Evolutionary conservation across 768 basidiomycete genomes (phyloP).

Genomic region (Tulasnella sp.): DNA sequence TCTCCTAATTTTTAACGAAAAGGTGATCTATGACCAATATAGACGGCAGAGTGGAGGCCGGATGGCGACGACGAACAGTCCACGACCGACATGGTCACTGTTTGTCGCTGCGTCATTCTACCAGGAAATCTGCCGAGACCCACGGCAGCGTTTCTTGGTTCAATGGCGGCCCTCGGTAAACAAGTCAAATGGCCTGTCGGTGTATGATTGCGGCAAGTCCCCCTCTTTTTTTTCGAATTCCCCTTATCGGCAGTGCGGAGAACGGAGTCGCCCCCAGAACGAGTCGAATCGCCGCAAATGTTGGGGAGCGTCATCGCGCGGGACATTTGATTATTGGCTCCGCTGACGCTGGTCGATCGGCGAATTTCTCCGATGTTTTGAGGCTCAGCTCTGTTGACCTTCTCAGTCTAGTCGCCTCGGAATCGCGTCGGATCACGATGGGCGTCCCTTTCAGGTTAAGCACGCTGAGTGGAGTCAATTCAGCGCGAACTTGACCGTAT

Average conservation of each 20-base stretch:
- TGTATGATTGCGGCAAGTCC: neutral
- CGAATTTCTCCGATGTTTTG: conserved; percentile 9
- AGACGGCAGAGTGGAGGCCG: neutral
- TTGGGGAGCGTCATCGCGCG: neutral
- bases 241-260: neutral
- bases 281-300: neutral
- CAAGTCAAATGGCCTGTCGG: neutral
- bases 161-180: neutral
- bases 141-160: neutral
- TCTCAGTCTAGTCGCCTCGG: neutral
- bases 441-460: conserved; percentile 5
- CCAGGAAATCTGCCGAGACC: neutral
- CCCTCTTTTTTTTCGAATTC: neutral
- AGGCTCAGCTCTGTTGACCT: neutral
- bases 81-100: neutral
- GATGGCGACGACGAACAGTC: neutral
- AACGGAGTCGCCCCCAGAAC: neutral
- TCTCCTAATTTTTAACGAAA: neutral
- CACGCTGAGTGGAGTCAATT: conserved; percentile 6
- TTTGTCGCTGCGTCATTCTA: neutral
- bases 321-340: neutral
- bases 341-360: neutral
- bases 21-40: neutral
- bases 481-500: neutral
- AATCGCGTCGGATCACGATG: neutral